phyloP scores from a whole-genome alignment of 139 green algal genomes.

The Astrephomene gubernaculifera region DNA sequence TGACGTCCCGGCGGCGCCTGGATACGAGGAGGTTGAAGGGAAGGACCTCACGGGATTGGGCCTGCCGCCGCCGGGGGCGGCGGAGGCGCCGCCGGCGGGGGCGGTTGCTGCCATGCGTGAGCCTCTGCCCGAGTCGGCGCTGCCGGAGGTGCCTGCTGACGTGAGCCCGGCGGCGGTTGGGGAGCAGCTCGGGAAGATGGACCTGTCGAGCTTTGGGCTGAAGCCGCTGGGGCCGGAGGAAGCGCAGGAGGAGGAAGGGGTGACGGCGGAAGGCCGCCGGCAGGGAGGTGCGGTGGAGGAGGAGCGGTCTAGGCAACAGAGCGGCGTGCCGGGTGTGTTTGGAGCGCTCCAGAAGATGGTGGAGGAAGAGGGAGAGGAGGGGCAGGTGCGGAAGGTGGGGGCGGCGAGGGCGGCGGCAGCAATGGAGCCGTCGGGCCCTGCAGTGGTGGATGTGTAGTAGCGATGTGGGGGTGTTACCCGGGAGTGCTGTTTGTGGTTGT shows the following conservation, averaged over 20 bases:
- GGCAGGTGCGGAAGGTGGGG: not conserved
- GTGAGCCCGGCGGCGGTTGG: not conserved
- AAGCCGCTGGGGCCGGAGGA: not conserved
- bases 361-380: not conserved
- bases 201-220: not conserved
- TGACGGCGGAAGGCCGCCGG: not conserved
- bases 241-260: not conserved
- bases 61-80: not conserved
- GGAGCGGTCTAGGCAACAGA: not conserved
- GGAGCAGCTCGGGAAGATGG: not conserved
- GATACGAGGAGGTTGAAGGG: not conserved
- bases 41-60: constrained; percentile 21
- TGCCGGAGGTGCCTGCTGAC: not conserved
- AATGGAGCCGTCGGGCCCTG: not conserved
- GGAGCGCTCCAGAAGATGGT: constrained; percentile 16
- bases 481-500: not conserved
- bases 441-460: not conserved
- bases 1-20: not conserved
- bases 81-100: not conserved
- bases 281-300: not conserved
- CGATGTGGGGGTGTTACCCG: too few species aligned
- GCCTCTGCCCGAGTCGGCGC: too few species aligned
- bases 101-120: not conserved
- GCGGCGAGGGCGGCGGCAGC: not conserved
- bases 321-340: constrained; percentile 24